These are phyloP conservation scores for Pseudoscleropodium purum DNA, from an alignment of 225 moss, liverwort and hornwort genomes.

Conservation along the genomic window DNA sequence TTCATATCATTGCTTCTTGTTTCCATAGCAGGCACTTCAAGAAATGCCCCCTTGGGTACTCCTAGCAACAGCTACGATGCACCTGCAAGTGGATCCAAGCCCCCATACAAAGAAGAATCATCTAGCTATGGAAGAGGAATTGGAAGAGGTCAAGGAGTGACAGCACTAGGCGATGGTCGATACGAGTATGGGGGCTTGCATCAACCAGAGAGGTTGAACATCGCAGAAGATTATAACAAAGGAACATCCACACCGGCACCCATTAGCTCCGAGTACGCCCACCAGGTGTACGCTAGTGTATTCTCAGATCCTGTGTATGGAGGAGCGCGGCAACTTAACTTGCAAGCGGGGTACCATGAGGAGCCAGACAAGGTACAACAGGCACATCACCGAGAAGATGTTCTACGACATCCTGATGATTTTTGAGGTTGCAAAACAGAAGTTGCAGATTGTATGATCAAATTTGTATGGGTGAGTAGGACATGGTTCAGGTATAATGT, in stretches of 20 bases:
- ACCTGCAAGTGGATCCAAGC: neutral
- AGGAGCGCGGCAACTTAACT: constrained; percentile 20
- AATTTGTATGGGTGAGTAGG: neutral
- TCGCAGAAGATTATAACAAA: neutral
- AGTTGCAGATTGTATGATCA: neutral
- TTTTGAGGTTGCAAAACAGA: neutral
- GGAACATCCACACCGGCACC: constrained; percentile 10
- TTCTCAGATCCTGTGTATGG: constrained; percentile 46
- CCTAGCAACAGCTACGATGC: neutral
- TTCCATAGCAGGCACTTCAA: neutral
- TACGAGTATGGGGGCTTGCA: constrained; percentile 17
- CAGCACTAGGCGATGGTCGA: neutral
- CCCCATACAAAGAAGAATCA: neutral
- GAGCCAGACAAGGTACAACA: neutral
- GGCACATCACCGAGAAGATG: constrained; percentile 12
- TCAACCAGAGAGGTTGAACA: neutral
- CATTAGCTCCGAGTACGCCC: constrained; percentile 36
- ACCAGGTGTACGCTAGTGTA: constrained; percentile 36
- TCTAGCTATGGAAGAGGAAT: neutral
- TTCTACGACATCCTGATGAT: constrained; percentile 17
- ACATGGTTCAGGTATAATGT: neutral
- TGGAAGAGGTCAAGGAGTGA: neutral
- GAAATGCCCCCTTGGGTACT: neutral
- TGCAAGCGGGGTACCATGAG: neutral
- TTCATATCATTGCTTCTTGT: neutral